Evolutionary conservation across 345 rosid genomes (phyloP).

Genomic region (Ailanthus altissimus): DNA sequence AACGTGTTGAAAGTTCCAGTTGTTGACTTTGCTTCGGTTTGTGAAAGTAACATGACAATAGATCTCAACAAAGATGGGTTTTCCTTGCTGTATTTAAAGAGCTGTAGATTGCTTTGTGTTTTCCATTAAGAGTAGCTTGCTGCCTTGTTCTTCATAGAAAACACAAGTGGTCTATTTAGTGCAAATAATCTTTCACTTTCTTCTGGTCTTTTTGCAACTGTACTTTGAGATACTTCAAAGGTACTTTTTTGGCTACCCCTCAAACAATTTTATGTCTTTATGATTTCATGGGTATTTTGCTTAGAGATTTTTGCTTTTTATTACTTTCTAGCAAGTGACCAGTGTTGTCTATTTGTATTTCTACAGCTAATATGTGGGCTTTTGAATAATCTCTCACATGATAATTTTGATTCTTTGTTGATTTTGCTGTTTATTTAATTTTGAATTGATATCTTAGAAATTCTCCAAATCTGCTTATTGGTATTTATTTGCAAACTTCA

Average conservation of each 20-base stretch:
- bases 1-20: conserved; percentile 36
- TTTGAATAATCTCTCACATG: too few relatives aligned
- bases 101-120: not conserved
- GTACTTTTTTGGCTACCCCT: not conserved
- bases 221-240: not conserved
- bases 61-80: conserved; percentile 12
- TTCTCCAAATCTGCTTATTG: not conserved
- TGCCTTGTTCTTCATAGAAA: not conserved
- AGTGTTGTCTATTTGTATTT: not conserved
- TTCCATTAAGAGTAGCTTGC: not conserved
- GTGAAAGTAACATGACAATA: conserved; percentile 18
- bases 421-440: not conserved
- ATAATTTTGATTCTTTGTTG: not conserved
- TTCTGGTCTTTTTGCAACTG: not conserved
- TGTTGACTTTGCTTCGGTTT: conserved; percentile 30
- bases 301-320: not conserved
- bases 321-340: not conserved
- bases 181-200: not conserved
- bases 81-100: conserved; percentile 20
- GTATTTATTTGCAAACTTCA: too few relatives aligned
- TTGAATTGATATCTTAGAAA: not conserved
- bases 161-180: not conserved
- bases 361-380: not conserved
- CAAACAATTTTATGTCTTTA: not conserved
- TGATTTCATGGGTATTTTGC: not conserved